Evolutionary conservation across 345 rosid species (phyloP).

Genomic region (Xanthoceras sorbifolium): DNA sequence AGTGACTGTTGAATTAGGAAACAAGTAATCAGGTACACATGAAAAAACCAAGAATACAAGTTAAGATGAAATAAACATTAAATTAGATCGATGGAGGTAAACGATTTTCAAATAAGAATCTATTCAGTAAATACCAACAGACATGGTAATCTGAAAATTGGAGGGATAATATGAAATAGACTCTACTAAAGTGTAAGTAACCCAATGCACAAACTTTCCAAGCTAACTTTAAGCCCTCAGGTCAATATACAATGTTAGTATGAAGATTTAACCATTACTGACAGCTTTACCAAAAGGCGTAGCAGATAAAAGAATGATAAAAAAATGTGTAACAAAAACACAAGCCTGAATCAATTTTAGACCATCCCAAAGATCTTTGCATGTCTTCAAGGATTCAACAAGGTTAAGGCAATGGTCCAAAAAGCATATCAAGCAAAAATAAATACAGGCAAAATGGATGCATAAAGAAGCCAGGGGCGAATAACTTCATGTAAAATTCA

Average conservation of each 20-base stretch:
- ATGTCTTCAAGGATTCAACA: background rate
- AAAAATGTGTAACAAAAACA: background rate
- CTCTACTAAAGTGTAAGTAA: background rate
- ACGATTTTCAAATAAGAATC: background rate
- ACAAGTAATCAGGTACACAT: conserved; percentile 28
- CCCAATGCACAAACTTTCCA: background rate
- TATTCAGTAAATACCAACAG: background rate
- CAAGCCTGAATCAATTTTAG: background rate
- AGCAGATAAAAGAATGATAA: background rate
- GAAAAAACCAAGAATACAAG: conserved; percentile 12
- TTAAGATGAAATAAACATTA: background rate
- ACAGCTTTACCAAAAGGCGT: background rate
- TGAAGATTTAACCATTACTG: background rate
- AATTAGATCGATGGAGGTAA: background rate
- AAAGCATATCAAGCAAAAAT: background rate
- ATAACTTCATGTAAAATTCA: background rate
- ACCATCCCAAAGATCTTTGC: background rate
- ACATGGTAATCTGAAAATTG: background rate
- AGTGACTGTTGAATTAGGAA: conserved; percentile 54
- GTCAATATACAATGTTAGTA: background rate
- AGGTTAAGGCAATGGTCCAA: conserved; percentile 1
- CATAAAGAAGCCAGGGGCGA: background rate
- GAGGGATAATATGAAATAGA: background rate
- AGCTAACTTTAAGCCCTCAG: background rate
- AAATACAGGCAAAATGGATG: background rate